Conservation (phyloP, 2,329 filamentous ascomycete species). For the Colletotrichum sp. region DNA sequence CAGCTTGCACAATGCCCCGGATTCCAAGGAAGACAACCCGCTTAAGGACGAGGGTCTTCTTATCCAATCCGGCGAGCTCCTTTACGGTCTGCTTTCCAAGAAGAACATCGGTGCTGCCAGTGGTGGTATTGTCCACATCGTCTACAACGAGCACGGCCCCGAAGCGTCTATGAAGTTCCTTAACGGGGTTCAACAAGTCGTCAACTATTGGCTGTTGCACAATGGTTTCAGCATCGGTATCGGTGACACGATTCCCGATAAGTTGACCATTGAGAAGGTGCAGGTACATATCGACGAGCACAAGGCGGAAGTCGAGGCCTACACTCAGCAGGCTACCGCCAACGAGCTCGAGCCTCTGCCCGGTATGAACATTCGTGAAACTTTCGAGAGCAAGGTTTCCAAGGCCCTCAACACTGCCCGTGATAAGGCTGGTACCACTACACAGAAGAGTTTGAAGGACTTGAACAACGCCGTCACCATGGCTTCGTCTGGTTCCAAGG, state of each 20-base stretch:
- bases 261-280: conserved; percentile 81
- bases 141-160: conserved; percentile 92
- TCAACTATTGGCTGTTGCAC: conserved; percentile 97
- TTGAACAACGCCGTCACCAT: conserved; percentile 97
- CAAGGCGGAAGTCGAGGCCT: conserved; percentile 78
- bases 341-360: conserved; percentile 91
- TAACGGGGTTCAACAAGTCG: conserved; percentile 91
- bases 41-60: conserved; percentile 79
- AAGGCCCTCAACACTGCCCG: conserved; percentile 93
- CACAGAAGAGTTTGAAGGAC: conserved; percentile 91
- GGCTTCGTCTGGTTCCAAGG: conserved; percentile 96
- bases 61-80: conserved; percentile 84
- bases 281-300: conserved; percentile 80
- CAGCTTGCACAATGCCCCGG: conserved; percentile 75
- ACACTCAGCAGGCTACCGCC: conserved; percentile 80
- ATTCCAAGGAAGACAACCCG: conserved; percentile 62
- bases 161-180: conserved; percentile 92
- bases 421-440: conserved; percentile 93
- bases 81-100: conserved; percentile 91
- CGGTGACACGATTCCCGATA: conserved; percentile 95
- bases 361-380: conserved; percentile 98
- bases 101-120: conserved; percentile 90
- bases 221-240: conserved; percentile 98
- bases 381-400: conserved; percentile 96
- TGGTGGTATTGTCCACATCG: conserved; percentile 92